These are phyloP conservation scores for Aureobasidium sp. DNA, from an alignment of 2,329 filamentous ascomycete genomes.

Conservation along the genomic window DNA sequence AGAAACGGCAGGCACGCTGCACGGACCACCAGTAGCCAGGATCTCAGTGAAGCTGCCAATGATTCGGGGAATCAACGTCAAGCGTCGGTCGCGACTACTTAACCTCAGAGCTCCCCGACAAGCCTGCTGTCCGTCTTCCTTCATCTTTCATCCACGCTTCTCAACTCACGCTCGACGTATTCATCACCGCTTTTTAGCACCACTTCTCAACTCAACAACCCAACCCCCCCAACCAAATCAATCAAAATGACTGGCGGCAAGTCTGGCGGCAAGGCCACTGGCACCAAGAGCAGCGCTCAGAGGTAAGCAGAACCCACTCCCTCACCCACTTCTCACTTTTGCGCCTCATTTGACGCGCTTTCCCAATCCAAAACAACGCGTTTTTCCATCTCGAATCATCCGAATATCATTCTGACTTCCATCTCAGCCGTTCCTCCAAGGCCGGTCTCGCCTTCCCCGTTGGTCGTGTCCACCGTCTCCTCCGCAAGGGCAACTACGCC, in stretches of 20 bases:
- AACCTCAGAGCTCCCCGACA: conserved; percentile 14
- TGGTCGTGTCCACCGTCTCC: conserved; percentile 97
- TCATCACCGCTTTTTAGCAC: conserved; percentile 21
- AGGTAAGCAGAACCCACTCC: conserved; percentile 60
- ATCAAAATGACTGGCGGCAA: conserved; percentile 99
- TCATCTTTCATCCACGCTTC: conserved; percentile 30
- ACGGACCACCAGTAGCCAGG: not conserved
- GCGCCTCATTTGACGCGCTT: conserved; percentile 35
- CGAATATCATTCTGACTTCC: conserved; percentile 33
- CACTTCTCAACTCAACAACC: conserved; percentile 18
- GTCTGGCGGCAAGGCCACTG: conserved; percentile 98
- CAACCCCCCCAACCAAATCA: conserved; percentile 34
- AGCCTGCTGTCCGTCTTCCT: conserved; percentile 26
- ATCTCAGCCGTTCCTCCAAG: conserved; percentile 86
- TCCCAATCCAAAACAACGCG: conserved; percentile 25
- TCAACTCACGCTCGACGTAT: conserved; percentile 22
- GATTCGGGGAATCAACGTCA: conserved; percentile 13
- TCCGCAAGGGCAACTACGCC: conserved; percentile 98
- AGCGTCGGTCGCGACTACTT: conserved; percentile 11
- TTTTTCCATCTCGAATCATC: conserved; percentile 17
- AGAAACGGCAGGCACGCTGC: not conserved
- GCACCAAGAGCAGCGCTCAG: conserved; percentile 92
- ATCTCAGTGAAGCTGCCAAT: not conserved
- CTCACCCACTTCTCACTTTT: conserved; percentile 16
- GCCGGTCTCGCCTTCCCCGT: conserved; percentile 98